Evolutionary conservation across 331 rosid genomes (phyloP).

Genomic region (Quercus phellos): DNA sequence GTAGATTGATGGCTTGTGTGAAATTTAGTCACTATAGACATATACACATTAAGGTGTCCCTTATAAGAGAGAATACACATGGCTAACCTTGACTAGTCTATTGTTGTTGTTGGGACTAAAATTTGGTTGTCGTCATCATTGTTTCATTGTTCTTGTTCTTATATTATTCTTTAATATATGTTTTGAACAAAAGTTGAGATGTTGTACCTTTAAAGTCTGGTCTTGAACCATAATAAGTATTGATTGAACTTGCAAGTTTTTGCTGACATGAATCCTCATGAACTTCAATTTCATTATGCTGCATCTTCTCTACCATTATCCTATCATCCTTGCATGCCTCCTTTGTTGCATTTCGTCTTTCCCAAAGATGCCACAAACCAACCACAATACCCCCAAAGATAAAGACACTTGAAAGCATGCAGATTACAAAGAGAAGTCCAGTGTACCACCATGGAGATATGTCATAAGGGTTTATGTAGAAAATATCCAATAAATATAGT

Average conservation of each 20-base stretch:
- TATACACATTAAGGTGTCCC: no score
- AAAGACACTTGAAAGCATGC: slow-evolving; percentile 65
- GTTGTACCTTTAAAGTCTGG: slow-evolving; percentile 75
- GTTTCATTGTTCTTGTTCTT: background rate
- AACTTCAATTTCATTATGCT: slow-evolving; percentile 18
- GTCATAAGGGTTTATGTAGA: slow-evolving; percentile 56
- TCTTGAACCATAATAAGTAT: slow-evolving; percentile 53
- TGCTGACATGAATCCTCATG: slow-evolving; percentile 27
- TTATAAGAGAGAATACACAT: no score
- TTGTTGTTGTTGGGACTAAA: no score
- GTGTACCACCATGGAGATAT: slow-evolving; percentile 75
- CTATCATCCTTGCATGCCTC: slow-evolving; percentile 18
- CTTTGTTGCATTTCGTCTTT: slow-evolving; percentile 24
- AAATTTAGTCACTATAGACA: no score
- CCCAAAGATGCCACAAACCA: slow-evolving; percentile 74
- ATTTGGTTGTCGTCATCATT: no score
- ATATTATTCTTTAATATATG: background rate
- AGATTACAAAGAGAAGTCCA: slow-evolving; percentile 56
- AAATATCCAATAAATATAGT: slow-evolving; percentile 39
- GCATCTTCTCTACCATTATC: background rate
- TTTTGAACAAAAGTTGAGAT: background rate
- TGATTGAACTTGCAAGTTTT: slow-evolving; percentile 28
- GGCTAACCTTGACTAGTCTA: no score
- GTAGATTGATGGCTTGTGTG: no score
- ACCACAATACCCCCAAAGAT: slow-evolving; percentile 72